Percentiles rank a stretch among this genome's conserved stretches.
phyloP scores from a whole-genome alignment of 345 rosid species.

The Bruguiera gymnorhiza region DNA sequence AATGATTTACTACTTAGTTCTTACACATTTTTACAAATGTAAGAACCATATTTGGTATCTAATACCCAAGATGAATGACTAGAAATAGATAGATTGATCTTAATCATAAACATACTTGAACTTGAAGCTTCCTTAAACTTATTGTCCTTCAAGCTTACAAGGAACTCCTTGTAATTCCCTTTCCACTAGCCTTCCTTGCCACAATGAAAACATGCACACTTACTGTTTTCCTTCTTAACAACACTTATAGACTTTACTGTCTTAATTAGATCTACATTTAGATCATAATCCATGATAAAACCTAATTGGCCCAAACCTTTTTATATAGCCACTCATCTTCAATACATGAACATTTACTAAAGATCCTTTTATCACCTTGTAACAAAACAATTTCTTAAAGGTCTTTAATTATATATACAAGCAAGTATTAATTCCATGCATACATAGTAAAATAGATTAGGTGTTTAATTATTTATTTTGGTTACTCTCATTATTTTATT shows the following conservation, averaged over 20 bases:
- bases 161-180: neutral
- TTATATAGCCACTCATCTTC: neutral
- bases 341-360: neutral
- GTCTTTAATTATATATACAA: neutral
- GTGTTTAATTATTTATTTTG: no score
- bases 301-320: no score
- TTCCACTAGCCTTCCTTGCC: neutral
- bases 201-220: neutral
- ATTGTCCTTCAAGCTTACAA: neutral
- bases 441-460: no score
- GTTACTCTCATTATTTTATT: no score
- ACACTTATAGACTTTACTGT: no score
- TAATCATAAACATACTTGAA: no score
- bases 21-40: neutral
- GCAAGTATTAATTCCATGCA: neutral
- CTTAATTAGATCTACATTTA: neutral
- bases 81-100: no score
- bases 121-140: no score
- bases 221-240: neutral
- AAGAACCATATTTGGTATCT: neutral
- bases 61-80: no score
- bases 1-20: no score
- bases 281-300: no score
- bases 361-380: neutral
- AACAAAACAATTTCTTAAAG: neutral